These are phyloP conservation scores for Phtheirospermum japonicum DNA, from an alignment of 257 asterid species.

Conservation along the genomic window DNA sequence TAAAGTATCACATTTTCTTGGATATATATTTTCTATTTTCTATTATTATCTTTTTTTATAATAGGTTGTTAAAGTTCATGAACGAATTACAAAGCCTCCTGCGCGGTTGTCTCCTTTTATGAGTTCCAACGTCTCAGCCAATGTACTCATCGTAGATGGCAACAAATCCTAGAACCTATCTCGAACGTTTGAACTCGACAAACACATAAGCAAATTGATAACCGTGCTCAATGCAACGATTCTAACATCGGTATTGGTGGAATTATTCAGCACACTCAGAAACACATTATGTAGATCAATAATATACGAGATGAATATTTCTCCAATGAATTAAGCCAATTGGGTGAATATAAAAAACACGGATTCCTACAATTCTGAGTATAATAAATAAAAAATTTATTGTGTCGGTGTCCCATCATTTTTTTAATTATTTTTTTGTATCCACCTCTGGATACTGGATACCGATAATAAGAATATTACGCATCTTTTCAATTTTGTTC, in stretches of 20 bases:
- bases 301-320: conserved; percentile 54
- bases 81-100: conserved; percentile 90
- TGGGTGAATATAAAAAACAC: conserved; percentile 82
- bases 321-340: conserved; percentile 76
- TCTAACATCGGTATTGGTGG: conserved; percentile 59
- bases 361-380: conserved; percentile 79
- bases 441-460: too few relatives aligned
- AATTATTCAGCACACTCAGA: conserved; percentile 52
- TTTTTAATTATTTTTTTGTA: too few relatives aligned
- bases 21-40: too few relatives aligned
- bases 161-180: too few relatives aligned
- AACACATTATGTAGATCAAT: conserved; percentile 80
- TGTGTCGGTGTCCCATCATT: too few relatives aligned
- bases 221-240: conserved; percentile 90
- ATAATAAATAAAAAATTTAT: too few relatives aligned
- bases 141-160: conserved; percentile 90
- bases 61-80: too few relatives aligned
- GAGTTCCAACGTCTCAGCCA: conserved; percentile 81
- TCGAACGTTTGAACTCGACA: conserved; percentile 58
- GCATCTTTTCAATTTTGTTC: too few relatives aligned
- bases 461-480: too few relatives aligned
- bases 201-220: conserved; percentile 78
- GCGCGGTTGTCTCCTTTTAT: conserved; percentile 89
- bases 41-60: too few relatives aligned
- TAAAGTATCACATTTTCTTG: too few relatives aligned